Evolutionary conservation across 1,139 yeast genomes (phyloP).

Genomic region (Saccharomyces hybrid): DNA sequence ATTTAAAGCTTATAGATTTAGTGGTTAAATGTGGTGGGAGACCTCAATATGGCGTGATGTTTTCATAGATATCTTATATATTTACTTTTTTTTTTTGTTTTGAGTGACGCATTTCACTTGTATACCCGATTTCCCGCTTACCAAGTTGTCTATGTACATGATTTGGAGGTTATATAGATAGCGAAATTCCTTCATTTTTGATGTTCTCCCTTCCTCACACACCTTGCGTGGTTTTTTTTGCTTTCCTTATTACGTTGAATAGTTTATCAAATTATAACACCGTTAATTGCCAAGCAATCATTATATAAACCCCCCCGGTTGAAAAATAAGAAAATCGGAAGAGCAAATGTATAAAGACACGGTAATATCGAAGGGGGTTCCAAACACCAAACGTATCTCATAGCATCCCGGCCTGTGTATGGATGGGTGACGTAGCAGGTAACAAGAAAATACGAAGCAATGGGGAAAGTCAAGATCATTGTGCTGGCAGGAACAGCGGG

Average conservation of each 20-base stretch:
- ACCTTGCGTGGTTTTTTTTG: background rate
- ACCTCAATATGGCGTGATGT: conserved; percentile 14
- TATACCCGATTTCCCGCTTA: background rate
- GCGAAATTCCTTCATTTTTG: background rate
- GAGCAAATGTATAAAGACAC: background rate
- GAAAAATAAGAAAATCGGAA: background rate
- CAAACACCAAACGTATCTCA: background rate
- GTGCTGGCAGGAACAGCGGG: conserved; percentile 91
- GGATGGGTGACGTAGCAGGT: background rate
- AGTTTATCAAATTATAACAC: background rate
- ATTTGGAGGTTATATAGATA: background rate
- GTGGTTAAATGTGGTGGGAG: conserved; percentile 17
- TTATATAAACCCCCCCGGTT: background rate
- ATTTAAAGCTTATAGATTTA: conserved; percentile 14
- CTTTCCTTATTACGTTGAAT: background rate
- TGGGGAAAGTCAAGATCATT: conserved; percentile 25
- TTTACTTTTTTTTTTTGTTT: no score
- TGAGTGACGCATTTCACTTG: background rate
- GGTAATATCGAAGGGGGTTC: background rate
- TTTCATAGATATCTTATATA: background rate
- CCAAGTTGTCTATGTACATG: background rate
- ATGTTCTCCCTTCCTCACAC: background rate
- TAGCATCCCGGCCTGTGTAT: background rate
- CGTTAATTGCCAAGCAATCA: background rate
- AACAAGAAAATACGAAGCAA: background rate